Percentiles rank a stretch among this genome's conserved stretches.
Evolutionary conservation across 129 eudicot species (phyloP).

Genomic region (Scalesia atractyloides): DNA sequence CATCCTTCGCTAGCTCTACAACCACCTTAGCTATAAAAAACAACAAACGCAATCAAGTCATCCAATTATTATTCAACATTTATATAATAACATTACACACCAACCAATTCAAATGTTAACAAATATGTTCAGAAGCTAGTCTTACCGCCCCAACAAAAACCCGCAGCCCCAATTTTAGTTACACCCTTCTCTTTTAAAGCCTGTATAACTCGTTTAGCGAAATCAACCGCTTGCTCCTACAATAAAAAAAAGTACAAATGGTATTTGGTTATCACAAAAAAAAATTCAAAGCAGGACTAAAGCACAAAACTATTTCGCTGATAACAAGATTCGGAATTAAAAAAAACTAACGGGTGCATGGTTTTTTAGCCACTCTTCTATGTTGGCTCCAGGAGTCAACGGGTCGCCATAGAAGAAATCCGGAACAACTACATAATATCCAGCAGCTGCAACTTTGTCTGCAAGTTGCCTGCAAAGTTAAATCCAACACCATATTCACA

Average conservation of each 20-base stretch:
- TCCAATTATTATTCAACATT: neutral
- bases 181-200: constrained; percentile 67
- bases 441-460: constrained; percentile 65
- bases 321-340: constrained; percentile 14
- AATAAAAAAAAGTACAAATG: neutral
- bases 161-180: constrained; percentile 72
- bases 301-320: neutral
- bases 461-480: constrained; percentile 53
- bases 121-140: neutral
- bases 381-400: constrained; percentile 22
- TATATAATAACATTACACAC: no score
- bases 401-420: constrained; percentile 69
- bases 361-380: constrained; percentile 47
- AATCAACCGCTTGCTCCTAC: constrained; percentile 13
- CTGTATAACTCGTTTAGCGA: constrained; percentile 32
- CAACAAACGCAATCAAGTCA: constrained; percentile 5
- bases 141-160: constrained; percentile 89
- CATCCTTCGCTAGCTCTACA: constrained; percentile 38
- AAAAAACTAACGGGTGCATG: constrained; percentile 55
- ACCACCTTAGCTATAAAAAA: constrained; percentile 39
- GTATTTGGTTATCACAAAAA: neutral
- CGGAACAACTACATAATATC: constrained; percentile 68
- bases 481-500: constrained; percentile 1
- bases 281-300: neutral
- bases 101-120: neutral